A percentile compares a stretch with the other conserved stretches of the same genome.
These are phyloP conservation scores for Hyaloperonospora brassicae DNA, from an alignment of 352 stramenopile genomes.

Conservation along the genomic window DNA sequence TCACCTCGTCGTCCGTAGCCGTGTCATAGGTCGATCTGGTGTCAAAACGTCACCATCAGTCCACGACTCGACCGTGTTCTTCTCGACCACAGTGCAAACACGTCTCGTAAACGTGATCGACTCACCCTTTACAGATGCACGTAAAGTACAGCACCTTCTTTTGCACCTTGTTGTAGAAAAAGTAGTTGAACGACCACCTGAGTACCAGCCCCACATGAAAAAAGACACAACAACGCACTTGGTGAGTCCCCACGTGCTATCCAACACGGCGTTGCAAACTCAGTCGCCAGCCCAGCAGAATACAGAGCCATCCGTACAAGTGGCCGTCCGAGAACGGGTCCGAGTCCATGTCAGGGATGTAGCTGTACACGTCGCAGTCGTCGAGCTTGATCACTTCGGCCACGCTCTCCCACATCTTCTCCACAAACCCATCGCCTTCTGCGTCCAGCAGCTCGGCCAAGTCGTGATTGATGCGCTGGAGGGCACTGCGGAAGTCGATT, in stretches of 20 bases:
- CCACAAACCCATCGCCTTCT: constrained; percentile 97
- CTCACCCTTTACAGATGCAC: constrained; percentile 86
- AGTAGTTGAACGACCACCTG: constrained; percentile 93
- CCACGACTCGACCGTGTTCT: background rate
- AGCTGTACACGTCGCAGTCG: constrained; percentile 90
- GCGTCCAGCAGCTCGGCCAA: constrained; percentile 91
- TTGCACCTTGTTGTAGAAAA: constrained; percentile 91
- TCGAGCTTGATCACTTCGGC: constrained; percentile 80
- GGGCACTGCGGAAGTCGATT: constrained; percentile 71
- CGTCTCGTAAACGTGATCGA: background rate
- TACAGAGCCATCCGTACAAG: constrained; percentile 34
- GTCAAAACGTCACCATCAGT: background rate
- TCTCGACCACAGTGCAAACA: background rate
- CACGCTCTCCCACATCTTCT: constrained; percentile 95
- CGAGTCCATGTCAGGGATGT: constrained; percentile 90
- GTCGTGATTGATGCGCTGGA: constrained; percentile 85
- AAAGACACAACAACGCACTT: too few relatives aligned
- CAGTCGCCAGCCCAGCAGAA: background rate
- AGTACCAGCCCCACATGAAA: background rate
- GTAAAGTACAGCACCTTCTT: constrained; percentile 92
- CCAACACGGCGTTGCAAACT: too few relatives aligned
- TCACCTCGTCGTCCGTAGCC: constrained; percentile 73
- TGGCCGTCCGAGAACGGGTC: constrained; percentile 89
- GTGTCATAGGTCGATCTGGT: constrained; percentile 50
- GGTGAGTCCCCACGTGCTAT: too few relatives aligned